A percentile compares a stretch with the other conserved stretches of the same genome.
Conservation (phyloP, 2,329 filamentous ascomycete genomes). For the Ophiostoma sp. region DNA sequence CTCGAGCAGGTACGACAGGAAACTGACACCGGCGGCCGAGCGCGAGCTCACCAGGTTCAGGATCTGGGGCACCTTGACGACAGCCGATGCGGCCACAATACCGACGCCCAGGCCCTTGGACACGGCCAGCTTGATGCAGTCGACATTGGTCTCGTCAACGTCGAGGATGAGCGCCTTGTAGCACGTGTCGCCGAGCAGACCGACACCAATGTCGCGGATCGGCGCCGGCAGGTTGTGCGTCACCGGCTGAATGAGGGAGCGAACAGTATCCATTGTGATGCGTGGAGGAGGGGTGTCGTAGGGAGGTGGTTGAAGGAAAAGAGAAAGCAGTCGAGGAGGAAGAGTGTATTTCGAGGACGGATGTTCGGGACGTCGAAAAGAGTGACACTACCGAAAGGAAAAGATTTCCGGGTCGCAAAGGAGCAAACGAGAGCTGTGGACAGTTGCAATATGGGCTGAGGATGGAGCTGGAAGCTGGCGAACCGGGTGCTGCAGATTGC, state of each 20-base stretch:
- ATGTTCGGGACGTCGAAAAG: neutral
- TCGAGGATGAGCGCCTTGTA: constrained; percentile 85
- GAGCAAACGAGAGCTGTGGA: neutral
- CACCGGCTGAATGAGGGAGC: constrained; percentile 64
- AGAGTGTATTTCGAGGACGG: neutral
- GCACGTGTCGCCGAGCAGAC: constrained; percentile 79
- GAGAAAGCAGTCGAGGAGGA: neutral
- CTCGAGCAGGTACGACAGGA: constrained; percentile 90
- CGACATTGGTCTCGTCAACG: constrained; percentile 72
- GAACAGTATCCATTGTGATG: constrained; percentile 59
- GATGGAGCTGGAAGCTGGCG: neutral
- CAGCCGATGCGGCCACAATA: constrained; percentile 84
- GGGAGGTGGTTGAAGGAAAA: neutral
- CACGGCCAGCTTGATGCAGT: constrained; percentile 84
- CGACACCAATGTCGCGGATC: constrained; percentile 71
- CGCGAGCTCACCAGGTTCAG: constrained; percentile 81
- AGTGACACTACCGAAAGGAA: neutral
- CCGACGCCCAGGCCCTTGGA: constrained; percentile 91
- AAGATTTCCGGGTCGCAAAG: constrained; percentile 10
- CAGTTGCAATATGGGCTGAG: neutral
- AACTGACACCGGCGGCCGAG: constrained; percentile 81
- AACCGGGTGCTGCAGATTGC: constrained; percentile 9
- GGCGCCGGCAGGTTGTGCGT: constrained; percentile 72
- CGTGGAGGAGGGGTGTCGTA: constrained; percentile 6
- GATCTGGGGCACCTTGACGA: constrained; percentile 97